phyloP scores from a whole-genome alignment of 2,329 filamentous ascomycete genomes.

The Nemania serpens region DNA sequence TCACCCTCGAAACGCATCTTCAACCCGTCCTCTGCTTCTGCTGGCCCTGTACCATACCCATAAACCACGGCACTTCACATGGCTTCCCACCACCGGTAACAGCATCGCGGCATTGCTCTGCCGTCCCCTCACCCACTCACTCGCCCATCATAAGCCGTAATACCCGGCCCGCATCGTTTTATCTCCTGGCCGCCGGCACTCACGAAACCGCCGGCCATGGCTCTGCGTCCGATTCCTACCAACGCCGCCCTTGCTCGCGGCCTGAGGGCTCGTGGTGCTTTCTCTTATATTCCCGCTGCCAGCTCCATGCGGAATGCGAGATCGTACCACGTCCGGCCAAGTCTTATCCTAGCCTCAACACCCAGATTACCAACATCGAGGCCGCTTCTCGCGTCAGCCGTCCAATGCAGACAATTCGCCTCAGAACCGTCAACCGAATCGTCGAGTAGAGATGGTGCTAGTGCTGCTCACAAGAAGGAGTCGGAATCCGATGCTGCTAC shows the following conservation, averaged over 20 bases:
- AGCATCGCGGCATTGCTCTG: conserved; percentile 38
- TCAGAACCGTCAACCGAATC: conserved; percentile 28
- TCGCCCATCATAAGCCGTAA: background rate
- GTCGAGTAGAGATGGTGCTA: conserved; percentile 18
- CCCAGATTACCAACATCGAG: background rate
- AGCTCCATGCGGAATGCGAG: conserved; percentile 20
- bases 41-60: background rate
- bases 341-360: conserved; percentile 11
- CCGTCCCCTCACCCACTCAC: background rate
- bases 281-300: conserved; percentile 7
- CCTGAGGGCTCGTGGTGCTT: conserved; percentile 9
- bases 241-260: conserved; percentile 9
- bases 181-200: background rate
- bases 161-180: background rate
- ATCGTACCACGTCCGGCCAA: conserved; percentile 25
- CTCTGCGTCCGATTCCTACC: conserved; percentile 28
- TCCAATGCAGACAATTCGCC: conserved; percentile 28
- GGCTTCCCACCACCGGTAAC: conserved; percentile 36
- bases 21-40: background rate
- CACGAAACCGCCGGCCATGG: conserved; percentile 28
- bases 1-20: conserved; percentile 2
- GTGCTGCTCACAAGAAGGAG: conserved; percentile 33
- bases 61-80: conserved; percentile 25
- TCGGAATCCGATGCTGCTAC: conserved; percentile 35
- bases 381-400: conserved; percentile 3